Conservation (phyloP, 495 filamentous ascomycete genomes). For the Lasiosphaeria ovina region DNA sequence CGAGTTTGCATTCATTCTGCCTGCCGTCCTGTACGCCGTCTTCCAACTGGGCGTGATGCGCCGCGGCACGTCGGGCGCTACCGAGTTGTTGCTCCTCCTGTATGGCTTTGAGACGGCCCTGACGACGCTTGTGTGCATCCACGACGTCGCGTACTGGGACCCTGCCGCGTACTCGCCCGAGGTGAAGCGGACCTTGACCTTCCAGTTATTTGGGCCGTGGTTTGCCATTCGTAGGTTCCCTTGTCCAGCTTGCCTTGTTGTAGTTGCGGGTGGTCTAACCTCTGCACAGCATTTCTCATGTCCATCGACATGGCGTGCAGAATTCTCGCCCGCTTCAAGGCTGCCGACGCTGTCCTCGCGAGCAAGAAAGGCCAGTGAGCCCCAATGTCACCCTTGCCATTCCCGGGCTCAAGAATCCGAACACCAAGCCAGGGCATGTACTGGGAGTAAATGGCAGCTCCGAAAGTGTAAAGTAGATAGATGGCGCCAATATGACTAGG, state of each 20-base stretch:
- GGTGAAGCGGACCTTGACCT: slow-evolving; percentile 48
- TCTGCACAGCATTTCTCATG: slow-evolving; percentile 35
- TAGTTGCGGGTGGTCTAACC: background rate
- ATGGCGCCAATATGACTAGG: too few species aligned
- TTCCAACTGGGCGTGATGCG: slow-evolving; percentile 27
- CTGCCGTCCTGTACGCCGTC: slow-evolving; percentile 60
- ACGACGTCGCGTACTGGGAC: slow-evolving; percentile 53
- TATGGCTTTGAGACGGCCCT: slow-evolving; percentile 68
- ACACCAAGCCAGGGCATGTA: slow-evolving; percentile 8
- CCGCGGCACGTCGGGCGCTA: slow-evolving; percentile 42
- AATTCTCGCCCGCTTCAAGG: slow-evolving; percentile 35
- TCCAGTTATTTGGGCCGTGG: slow-evolving; percentile 68
- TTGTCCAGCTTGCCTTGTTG: background rate
- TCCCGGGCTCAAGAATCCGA: slow-evolving; percentile 1
- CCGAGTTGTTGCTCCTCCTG: slow-evolving; percentile 64
- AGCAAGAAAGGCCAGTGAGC: slow-evolving; percentile 36
- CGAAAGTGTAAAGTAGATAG: too few species aligned
- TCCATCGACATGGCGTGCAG: slow-evolving; percentile 41
- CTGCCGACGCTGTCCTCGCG: slow-evolving; percentile 30
- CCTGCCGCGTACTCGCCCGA: slow-evolving; percentile 44
- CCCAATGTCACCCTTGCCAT: background rate
- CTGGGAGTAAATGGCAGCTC: too few species aligned
- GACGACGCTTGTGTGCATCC: slow-evolving; percentile 68
- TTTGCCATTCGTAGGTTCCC: slow-evolving; percentile 63
- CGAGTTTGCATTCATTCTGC: slow-evolving; percentile 68